Conservation (phyloP, 1,139 yeast genomes). For the Zygotorulaspora mrakii region DNA sequence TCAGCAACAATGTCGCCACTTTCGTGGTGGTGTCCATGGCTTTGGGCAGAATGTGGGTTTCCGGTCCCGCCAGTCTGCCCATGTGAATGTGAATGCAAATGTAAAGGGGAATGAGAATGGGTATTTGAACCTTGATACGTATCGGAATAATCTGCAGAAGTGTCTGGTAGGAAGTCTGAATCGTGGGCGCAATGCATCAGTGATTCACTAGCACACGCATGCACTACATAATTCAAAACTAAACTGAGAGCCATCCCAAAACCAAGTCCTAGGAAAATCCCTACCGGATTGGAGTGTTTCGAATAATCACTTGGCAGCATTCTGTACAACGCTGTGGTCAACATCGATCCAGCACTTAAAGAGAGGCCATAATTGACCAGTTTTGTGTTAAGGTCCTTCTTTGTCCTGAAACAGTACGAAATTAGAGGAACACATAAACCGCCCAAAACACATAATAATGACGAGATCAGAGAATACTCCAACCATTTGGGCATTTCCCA, state of each 20-base stretch:
- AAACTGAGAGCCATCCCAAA: slow-evolving; percentile 61
- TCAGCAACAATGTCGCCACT: slow-evolving; percentile 4
- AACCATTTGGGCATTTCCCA: slow-evolving; percentile 32
- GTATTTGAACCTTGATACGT: no score
- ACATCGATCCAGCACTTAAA: slow-evolving; percentile 70
- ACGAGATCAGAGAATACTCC: slow-evolving; percentile 30
- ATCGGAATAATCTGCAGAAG: slow-evolving; percentile 16
- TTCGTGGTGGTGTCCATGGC: no score
- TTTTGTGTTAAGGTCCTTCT: slow-evolving; percentile 25
- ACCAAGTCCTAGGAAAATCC: slow-evolving; percentile 50
- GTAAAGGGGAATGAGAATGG: no score
- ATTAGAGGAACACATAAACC: slow-evolving; percentile 34
- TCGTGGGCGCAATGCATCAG: slow-evolving; percentile 81
- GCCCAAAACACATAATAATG: slow-evolving; percentile 34
- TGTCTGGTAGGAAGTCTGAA: slow-evolving; percentile 25
- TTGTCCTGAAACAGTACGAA: slow-evolving; percentile 20
- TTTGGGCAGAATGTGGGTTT: no score
- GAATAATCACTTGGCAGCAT: slow-evolving; percentile 61
- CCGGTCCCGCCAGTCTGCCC: no score
- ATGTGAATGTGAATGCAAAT: slow-evolving; percentile 15
- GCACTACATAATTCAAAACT: slow-evolving; percentile 59
- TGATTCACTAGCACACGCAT: slow-evolving; percentile 72
- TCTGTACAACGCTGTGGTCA: slow-evolving; percentile 71
- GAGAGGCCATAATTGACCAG: slow-evolving; percentile 37
- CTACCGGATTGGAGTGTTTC: slow-evolving; percentile 39